These are phyloP conservation scores for Candida parachauliodes DNA, from an alignment of 805 yeast species.

Conservation along the genomic window DNA sequence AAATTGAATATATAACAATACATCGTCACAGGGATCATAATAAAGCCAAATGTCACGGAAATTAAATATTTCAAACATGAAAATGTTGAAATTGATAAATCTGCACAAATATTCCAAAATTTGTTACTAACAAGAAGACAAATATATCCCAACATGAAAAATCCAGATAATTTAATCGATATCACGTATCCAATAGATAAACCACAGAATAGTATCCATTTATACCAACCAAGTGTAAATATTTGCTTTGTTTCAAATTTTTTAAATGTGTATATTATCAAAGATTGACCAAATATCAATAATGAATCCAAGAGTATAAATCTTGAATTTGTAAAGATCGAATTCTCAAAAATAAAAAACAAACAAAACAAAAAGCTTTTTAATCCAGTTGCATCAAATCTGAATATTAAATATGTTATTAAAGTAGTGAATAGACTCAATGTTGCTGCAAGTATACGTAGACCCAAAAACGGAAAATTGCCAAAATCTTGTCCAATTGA, in stretches of 20 bases:
- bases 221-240: constrained; percentile 51
- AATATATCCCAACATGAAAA: constrained; percentile 66
- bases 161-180: constrained; percentile 69
- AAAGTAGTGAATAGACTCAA: constrained; percentile 53
- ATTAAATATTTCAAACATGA: constrained; percentile 38
- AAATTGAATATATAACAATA: constrained; percentile 55
- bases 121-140: constrained; percentile 44
- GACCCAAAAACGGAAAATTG: constrained; percentile 44
- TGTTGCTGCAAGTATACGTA: constrained; percentile 56
- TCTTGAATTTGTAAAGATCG: constrained; percentile 61
- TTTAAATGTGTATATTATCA: constrained; percentile 51
- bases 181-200: constrained; percentile 51
- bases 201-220: constrained; percentile 46
- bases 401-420: constrained; percentile 51
- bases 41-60: constrained; percentile 38
- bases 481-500: constrained; percentile 40
- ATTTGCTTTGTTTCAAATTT: constrained; percentile 41
- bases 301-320: constrained; percentile 40
- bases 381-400: constrained; percentile 53
- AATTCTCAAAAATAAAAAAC: constrained; percentile 52
- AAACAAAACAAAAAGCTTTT: constrained; percentile 18
- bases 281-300: constrained; percentile 41
- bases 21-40: constrained; percentile 53
- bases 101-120: constrained; percentile 71
- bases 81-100: constrained; percentile 44